Evolutionary conservation across 2,329 filamentous ascomycete genomes (phyloP).

Genomic region (Penicillium vulpinum): DNA sequence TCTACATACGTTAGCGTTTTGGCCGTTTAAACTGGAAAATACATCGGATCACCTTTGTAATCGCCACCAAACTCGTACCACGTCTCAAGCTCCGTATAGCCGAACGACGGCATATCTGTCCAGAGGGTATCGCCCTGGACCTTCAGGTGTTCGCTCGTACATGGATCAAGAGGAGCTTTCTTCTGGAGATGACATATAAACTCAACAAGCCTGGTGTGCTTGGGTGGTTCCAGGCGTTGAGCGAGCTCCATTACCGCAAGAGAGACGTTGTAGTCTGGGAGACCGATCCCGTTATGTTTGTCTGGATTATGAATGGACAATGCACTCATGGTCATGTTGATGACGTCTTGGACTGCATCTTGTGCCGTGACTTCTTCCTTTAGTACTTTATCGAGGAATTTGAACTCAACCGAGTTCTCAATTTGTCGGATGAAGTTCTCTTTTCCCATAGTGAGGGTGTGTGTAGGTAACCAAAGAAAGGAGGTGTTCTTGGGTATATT

Average conservation of each 20-base stretch:
- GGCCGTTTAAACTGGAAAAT: not conserved
- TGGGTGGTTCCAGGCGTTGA: constrained; percentile 16
- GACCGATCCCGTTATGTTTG: constrained; percentile 1
- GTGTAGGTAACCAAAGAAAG: not conserved
- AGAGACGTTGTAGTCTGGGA: constrained; percentile 17
- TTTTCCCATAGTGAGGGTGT: constrained; percentile 4
- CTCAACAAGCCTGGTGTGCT: constrained; percentile 17
- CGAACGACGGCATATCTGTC: constrained; percentile 18
- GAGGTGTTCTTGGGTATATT: not conserved
- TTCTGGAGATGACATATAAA: constrained; percentile 17
- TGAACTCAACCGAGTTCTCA: constrained; percentile 13
- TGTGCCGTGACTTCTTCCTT: constrained; percentile 11
- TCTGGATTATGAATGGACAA: constrained; percentile 6
- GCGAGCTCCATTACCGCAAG: constrained; percentile 16
- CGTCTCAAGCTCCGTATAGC: constrained; percentile 17
- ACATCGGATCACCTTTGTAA: constrained; percentile 15
- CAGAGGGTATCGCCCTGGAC: constrained; percentile 13
- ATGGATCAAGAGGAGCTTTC: constrained; percentile 11
- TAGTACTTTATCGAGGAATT: constrained; percentile 9
- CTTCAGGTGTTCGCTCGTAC: constrained; percentile 9
- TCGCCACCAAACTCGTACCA: constrained; percentile 18
- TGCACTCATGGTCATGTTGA: constrained; percentile 11
- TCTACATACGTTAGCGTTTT: constrained; percentile 4
- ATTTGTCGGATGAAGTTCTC: constrained; percentile 12
- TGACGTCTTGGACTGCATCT: constrained; percentile 11